phyloP scores from a whole-genome alignment of 2,329 filamentous ascomycete species.

The Allantophomopsis lycopodina region DNA sequence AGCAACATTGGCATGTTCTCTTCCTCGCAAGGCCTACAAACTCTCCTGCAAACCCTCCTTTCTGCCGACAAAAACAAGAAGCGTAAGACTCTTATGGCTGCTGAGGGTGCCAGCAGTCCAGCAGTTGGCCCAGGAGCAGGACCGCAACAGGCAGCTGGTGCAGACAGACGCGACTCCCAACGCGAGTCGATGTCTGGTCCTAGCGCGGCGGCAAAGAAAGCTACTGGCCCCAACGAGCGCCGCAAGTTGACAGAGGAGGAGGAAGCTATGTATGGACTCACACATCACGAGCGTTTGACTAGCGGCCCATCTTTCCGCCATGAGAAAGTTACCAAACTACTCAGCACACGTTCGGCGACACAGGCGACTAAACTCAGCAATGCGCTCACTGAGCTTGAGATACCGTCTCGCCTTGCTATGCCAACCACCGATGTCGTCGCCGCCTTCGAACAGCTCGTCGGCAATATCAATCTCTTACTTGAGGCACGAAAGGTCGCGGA shows the following conservation, averaged over 20 bases:
- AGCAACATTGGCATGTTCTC: constrained; percentile 65
- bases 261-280: constrained; percentile 70
- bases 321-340: constrained; percentile 66
- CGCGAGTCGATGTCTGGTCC: constrained; percentile 16
- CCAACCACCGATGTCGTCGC: constrained; percentile 59
- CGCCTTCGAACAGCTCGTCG: constrained; percentile 57
- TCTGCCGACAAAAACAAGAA: constrained; percentile 82
- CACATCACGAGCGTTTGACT: constrained; percentile 71
- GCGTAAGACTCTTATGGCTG: constrained; percentile 55
- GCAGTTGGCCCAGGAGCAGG: constrained; percentile 19
- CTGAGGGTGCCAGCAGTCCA: constrained; percentile 36
- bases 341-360: constrained; percentile 62
- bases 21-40: constrained; percentile 65
- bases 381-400: constrained; percentile 57
- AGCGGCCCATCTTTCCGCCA: constrained; percentile 85
- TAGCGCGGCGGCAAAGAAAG: constrained; percentile 18
- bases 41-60: constrained; percentile 71
- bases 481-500: constrained; percentile 64
- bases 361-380: constrained; percentile 65
- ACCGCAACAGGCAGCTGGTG: constrained; percentile 16
- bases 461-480: constrained; percentile 53
- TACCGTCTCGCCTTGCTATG: constrained; percentile 57
- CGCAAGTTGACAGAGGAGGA: constrained; percentile 63
- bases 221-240: constrained; percentile 32
- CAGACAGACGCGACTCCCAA: constrained; percentile 21